Evolutionary conservation across 2,329 filamentous ascomycete species (phyloP).

Genomic region (Akanthomyces dipterigenus): DNA sequence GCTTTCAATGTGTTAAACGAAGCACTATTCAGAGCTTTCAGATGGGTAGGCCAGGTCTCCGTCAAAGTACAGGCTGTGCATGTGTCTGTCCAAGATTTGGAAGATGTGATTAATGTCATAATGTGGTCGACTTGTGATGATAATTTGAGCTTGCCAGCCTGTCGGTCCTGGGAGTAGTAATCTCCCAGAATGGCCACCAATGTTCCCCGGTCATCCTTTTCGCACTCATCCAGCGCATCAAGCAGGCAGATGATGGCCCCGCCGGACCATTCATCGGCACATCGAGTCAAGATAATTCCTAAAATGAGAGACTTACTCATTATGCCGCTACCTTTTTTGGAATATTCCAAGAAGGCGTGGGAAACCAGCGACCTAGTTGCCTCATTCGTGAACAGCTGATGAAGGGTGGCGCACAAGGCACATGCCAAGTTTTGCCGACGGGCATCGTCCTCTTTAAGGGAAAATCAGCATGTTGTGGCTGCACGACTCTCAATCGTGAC

Average conservation of each 20-base stretch:
- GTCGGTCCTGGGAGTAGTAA: background rate
- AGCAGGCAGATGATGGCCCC: conserved; percentile 1
- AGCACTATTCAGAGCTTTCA: no score
- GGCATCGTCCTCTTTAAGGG: conserved; percentile 30
- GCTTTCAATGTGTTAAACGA: no score
- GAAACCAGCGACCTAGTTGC: background rate
- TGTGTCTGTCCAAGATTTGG: background rate
- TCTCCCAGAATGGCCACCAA: background rate
- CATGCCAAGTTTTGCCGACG: conserved; percentile 22
- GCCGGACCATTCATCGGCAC: background rate
- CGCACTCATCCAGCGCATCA: conserved; percentile 1
- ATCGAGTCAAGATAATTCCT: background rate
- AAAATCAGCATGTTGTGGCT: conserved; percentile 28
- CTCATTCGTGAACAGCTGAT: conserved; percentile 27
- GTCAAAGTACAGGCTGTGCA: background rate
- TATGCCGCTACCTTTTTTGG: background rate
- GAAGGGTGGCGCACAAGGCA: conserved; percentile 29
- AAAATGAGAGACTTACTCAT: background rate
- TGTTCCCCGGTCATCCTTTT: background rate
- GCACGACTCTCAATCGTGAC: background rate
- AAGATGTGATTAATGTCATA: background rate
- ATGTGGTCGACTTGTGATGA: conserved; percentile 1
- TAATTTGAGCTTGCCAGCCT: background rate
- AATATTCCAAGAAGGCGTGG: background rate
- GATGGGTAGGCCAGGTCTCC: no score